phyloP scores from a whole-genome alignment of 2,329 filamentous ascomycete species.

The Arthrobotrys musiformis region DNA sequence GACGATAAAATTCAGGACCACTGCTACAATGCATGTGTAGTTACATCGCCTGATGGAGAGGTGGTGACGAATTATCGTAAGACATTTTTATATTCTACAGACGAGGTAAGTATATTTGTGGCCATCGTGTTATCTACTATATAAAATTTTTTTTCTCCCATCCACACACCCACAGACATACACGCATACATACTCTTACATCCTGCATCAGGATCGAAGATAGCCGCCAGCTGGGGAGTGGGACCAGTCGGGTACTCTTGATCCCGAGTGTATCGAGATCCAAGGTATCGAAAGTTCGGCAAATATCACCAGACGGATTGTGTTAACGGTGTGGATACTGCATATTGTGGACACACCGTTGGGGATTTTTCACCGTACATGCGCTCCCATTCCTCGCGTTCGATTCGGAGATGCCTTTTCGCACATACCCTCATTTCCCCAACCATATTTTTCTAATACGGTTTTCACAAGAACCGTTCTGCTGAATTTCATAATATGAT shows the following conservation, averaged over 20 bases:
- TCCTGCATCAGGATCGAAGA: background rate
- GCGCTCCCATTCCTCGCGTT: background rate
- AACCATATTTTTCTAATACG: background rate
- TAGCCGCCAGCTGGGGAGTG: conserved; percentile 58
- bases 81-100: conserved; percentile 69
- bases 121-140: conserved; percentile 58
- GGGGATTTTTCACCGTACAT: background rate
- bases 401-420: background rate
- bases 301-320: conserved; percentile 57
- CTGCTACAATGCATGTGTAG: conserved; percentile 64
- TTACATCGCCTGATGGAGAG: conserved; percentile 71
- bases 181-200: background rate
- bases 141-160: too few species aligned
- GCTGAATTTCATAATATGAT: background rate
- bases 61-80: conserved; percentile 72
- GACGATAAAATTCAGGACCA: conserved; percentile 38
- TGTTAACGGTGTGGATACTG: background rate
- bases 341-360: too few species aligned
- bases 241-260: conserved; percentile 4
- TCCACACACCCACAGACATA: too few species aligned
- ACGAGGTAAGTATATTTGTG: conserved; percentile 68
- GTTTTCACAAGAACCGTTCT: background rate
- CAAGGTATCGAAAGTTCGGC: conserved; percentile 58
- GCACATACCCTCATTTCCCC: background rate
- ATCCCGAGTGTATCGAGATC: conserved; percentile 60